A percentile compares a stretch with the other conserved stretches of the same genome.
Evolutionary conservation across 257 asterid species (phyloP).

Genomic region (Henckelia pumila): DNA sequence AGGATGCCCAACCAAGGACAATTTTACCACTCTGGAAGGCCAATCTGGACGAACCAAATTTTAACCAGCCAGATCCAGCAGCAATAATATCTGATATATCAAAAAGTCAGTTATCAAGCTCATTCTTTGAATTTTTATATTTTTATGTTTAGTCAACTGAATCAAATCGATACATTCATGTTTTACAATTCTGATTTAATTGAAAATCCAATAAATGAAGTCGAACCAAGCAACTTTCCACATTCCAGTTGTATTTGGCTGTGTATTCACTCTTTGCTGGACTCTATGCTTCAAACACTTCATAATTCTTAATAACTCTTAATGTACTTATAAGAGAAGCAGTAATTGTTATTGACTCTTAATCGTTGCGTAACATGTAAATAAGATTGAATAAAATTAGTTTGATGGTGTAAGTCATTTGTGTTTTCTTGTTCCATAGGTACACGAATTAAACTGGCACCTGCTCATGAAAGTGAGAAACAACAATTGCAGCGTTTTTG

Average conservation of each 20-base stretch:
- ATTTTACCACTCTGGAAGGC: constrained; percentile 91
- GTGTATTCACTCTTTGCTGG: not conserved
- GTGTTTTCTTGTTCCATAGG: constrained; percentile 42
- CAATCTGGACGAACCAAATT: constrained; percentile 78
- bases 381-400: not conserved
- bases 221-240: constrained; percentile 9
- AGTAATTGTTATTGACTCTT: not conserved
- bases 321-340: constrained; percentile 10
- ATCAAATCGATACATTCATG: constrained; percentile 5
- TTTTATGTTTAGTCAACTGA: constrained; percentile 6
- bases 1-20: constrained; percentile 91
- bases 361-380: constrained; percentile 10
- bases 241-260: constrained; percentile 7
- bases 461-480: constrained; percentile 55
- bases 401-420: constrained; percentile 16
- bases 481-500: constrained; percentile 72
- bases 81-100: constrained; percentile 63
- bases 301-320: not conserved
- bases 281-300: not conserved
- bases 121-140: constrained; percentile 9
- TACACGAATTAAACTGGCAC: constrained; percentile 62
- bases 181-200: not conserved
- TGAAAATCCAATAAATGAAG: constrained; percentile 2
- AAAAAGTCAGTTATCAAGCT: constrained; percentile 51
- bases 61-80: constrained; percentile 68